Evolutionary conservation across 2,329 filamentous ascomycete species (phyloP), one percentile per base, ranked within the genome.

Genomic region (Ceratocystis lukuohia): DNA sequence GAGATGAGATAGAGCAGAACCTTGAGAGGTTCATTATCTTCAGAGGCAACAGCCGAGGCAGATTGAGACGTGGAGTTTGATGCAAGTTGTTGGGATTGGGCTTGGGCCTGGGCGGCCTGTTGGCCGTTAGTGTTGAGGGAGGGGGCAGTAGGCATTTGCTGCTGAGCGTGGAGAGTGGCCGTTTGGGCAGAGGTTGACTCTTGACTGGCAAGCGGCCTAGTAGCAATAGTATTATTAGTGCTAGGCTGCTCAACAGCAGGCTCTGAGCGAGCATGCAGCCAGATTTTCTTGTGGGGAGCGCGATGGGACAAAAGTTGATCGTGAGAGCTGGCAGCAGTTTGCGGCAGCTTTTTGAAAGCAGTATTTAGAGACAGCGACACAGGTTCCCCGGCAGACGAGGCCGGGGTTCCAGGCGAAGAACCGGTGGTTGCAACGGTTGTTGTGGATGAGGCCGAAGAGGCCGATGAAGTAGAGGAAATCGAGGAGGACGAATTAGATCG

Each of bases 401-500:
- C 76, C 65, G 78, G 76, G 66, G 79, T 82, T 70, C 84, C 85
- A 82, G 87, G 88, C 70, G 82, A 84, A 30, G 82, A 79, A 62
- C 82, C 79, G 72, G 83, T 80, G 67, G 84, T 82, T 48, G 84
- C 82, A 69, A 88, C 79, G 65, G 87, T 88, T 1, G 87, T 84
- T 10, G 77, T 80, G 5, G 84, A 86, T 17, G 83, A 82, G 67
- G 77, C 77, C 41, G 84, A 86, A 0, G 80, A 78, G 67, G 76
- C 77, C 37, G 84, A 86, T 1, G 80, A 78, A 50, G 79, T 83
- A 62, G 85, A 84, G 15, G 89, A 88, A 70, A 95, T 81, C 59
- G 92, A 96, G 3, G 91, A 96, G 67, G 91, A 94, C 45, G 93
- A 97, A 80, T 91, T 96, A 73, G 88, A 88, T 75, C 93, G 86